Conservation (phyloP, 106 monocot species). For the Acanthochlamys bracteata region DNA sequence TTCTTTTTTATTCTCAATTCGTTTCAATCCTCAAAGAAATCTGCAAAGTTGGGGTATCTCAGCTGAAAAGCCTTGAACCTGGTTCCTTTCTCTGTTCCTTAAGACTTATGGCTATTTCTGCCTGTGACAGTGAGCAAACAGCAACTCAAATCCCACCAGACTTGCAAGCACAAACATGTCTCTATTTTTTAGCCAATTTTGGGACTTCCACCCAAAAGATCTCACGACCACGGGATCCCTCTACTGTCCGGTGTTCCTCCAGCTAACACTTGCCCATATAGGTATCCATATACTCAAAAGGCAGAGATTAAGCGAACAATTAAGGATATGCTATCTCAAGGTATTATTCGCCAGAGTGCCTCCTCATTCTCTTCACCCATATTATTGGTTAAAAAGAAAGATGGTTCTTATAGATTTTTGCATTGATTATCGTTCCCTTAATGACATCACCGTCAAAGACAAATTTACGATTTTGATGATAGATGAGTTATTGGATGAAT, state of each 20-base stretch:
- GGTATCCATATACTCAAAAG: background rate
- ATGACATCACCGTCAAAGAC: background rate
- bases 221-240: background rate
- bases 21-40: too few relatives aligned
- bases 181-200: too few relatives aligned
- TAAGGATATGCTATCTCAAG: background rate
- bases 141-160: too few relatives aligned
- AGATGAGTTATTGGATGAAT: slow-evolving; percentile 7
- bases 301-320: background rate
- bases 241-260: background rate
- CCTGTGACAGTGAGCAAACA: too few relatives aligned
- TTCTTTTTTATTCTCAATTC: too few relatives aligned
- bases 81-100: too few relatives aligned
- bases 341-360: background rate
- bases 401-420: slow-evolving; percentile 4
- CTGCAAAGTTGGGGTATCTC: too few relatives aligned
- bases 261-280: background rate
- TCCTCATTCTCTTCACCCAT: slow-evolving; percentile 1
- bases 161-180: too few relatives aligned
- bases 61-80: too few relatives aligned
- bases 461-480: background rate
- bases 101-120: too few relatives aligned
- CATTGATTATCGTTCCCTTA: background rate
- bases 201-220: background rate
- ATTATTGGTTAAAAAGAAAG: slow-evolving; percentile 1